Evolutionary conservation across 2,329 filamentous ascomycete species (phyloP), one percentile per base, ranked within the genome.

Genomic region (Escovopsis sp.): DNA sequence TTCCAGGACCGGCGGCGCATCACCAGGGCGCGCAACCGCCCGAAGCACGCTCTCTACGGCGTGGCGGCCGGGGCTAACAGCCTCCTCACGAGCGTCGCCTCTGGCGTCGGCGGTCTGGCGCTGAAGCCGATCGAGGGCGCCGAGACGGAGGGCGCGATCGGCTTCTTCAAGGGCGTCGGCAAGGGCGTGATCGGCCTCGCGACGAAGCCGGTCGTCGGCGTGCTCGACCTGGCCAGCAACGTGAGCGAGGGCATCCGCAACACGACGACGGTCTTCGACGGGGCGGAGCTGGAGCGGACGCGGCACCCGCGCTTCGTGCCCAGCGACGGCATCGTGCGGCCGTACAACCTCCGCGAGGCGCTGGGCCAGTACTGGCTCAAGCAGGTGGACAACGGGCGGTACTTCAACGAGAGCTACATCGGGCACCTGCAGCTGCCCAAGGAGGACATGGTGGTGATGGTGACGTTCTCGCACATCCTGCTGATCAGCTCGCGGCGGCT

Each of bases 331-430:
- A 83, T 98, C 40, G 87, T 98, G 25, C 79, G 88, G 3, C 87
- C 90, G 0, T 98, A 94, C 65, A 87, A 79, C 37, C 83, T 93
- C 53, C 83, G 90, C 32, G 90, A 98, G 64, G 87, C 90, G 0
- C 75, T 98, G 3, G 90, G 90, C 1, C 90, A 98, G 56, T 94
- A 85, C 65, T 98, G 90, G 92, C 76, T 98, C 44, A 98, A 98
- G 68, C 93, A 94, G 39, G 76, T 93, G 10, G 90, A 98, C 59
- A 90, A 94, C 44, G 90, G 90, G 41, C 90, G 87, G 56, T 96
- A 88, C 66, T 98, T 98, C 70, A 80, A 93, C 60, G 90, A 98
- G 58, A 73, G 85, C 53, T 98, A 98, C 62, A 90, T 98, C 55
- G 92, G 87, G 4, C 92, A 98, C 53, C 67, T 98, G 4, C 88